phyloP scores from a whole-genome alignment of 2,329 filamentous ascomycete genomes.

The Cercospora beticola region DNA sequence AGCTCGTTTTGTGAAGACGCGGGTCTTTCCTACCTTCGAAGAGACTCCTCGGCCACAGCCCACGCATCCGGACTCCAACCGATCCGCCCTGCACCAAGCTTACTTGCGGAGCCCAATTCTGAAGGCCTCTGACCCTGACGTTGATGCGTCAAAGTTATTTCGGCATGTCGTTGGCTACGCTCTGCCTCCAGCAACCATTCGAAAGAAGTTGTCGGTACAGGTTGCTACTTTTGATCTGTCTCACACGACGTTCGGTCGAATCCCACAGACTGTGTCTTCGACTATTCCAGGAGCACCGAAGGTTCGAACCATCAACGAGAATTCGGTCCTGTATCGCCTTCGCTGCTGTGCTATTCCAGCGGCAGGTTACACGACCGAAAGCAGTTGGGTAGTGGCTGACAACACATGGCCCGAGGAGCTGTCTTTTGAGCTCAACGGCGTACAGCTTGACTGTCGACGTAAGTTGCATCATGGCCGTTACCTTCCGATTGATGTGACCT shows the following conservation, averaged over 20 bases:
- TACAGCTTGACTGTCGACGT: slow-evolving; percentile 57
- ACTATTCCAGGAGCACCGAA: slow-evolving; percentile 34
- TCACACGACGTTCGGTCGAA: slow-evolving; percentile 36
- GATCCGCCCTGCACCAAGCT: slow-evolving; percentile 58
- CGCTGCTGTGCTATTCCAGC: slow-evolving; percentile 58
- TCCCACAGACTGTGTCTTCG: slow-evolving; percentile 37
- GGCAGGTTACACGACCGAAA: slow-evolving; percentile 41
- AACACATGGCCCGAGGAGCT: slow-evolving; percentile 70
- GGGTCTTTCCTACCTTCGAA: slow-evolving; percentile 22
- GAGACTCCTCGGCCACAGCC: slow-evolving; percentile 38
- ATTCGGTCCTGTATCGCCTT: slow-evolving; percentile 64
- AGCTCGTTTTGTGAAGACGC: not conserved
- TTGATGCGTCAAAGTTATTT: slow-evolving; percentile 46
- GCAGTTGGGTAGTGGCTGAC: slow-evolving; percentile 63
- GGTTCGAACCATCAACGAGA: slow-evolving; percentile 46
- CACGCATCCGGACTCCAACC: slow-evolving; percentile 46
- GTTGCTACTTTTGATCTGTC: slow-evolving; percentile 51
- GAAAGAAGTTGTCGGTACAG: slow-evolving; percentile 40
- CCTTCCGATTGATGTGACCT: slow-evolving; percentile 71
- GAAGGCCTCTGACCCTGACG: slow-evolving; percentile 3
- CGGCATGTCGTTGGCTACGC: slow-evolving; percentile 58
- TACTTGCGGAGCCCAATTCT: slow-evolving; percentile 56
- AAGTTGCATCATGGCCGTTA: slow-evolving; percentile 74
- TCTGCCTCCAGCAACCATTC: slow-evolving; percentile 47
- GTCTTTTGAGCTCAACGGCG: slow-evolving; percentile 66